Conservation (phyloP, 106 monocot species). For the Triglochin maritima region DNA sequence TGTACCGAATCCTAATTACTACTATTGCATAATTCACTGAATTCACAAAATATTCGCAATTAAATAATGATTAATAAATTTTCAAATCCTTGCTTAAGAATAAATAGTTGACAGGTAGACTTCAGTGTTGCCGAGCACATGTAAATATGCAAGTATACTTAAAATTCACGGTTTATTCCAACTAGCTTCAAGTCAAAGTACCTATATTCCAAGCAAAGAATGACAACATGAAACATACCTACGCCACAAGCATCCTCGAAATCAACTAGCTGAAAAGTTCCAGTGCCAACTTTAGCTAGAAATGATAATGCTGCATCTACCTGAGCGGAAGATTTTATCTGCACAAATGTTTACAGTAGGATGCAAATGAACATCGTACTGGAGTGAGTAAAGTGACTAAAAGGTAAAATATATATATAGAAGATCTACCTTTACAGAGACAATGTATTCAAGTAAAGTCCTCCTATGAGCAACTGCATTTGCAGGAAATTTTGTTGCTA, state of each 20-base stretch:
- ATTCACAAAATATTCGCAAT: no score
- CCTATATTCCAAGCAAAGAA: neutral
- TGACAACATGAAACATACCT: conserved; percentile 36
- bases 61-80: no score
- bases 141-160: neutral
- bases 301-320: conserved; percentile 68
- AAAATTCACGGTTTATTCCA: no score
- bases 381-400: neutral
- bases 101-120: no score
- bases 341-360: conserved; percentile 3
- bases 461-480: conserved; percentile 81
- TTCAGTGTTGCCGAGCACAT: no score
- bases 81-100: no score
- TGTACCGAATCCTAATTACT: no score
- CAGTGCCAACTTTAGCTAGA: conserved; percentile 57
- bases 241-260: conserved; percentile 92
- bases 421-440: conserved; percentile 49
- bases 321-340: conserved; percentile 80
- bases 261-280: conserved; percentile 30
- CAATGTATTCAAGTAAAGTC: conserved; percentile 51
- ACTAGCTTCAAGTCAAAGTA: no score
- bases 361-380: neutral
- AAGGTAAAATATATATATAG: neutral
- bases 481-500: conserved; percentile 70
- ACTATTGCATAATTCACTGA: no score